phyloP scores from a whole-genome alignment of 306 rosid species.

The Trifolium subterraneum region DNA sequence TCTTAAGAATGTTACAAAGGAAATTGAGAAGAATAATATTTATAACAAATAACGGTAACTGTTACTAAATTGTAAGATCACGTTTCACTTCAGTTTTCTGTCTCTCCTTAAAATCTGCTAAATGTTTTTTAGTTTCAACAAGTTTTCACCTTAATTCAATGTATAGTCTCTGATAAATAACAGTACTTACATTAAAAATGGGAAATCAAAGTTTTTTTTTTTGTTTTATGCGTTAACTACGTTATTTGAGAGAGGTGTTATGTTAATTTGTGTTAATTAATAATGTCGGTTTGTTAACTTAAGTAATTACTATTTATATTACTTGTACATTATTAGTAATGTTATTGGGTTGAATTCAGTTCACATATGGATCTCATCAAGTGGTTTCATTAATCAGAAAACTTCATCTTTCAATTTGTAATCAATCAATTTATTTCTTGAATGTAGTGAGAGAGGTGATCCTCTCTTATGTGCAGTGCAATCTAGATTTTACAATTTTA shows the following conservation, averaged over 20 bases:
- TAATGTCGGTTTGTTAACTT: neutral
- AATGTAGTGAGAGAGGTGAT: no score
- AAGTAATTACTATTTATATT: neutral
- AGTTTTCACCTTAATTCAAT: conserved; percentile 42
- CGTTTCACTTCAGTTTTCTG: conserved; percentile 31
- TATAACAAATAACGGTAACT: conserved; percentile 36
- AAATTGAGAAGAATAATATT: conserved; percentile 1
- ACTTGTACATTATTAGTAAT: no score
- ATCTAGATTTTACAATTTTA: no score
- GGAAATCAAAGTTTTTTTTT: neutral
- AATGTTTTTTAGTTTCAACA: conserved; percentile 17
- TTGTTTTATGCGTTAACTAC: neutral
- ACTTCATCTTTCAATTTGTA: no score
- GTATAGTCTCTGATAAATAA: neutral
- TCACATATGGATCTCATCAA: no score
- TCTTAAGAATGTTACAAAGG: conserved; percentile 7
- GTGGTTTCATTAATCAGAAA: no score
- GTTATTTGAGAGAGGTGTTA: neutral
- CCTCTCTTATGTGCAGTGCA: no score
- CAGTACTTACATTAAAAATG: neutral
- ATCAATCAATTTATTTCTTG: no score
- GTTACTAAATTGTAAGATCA: conserved; percentile 40
- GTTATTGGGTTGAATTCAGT: no score
- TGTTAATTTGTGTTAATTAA: neutral
- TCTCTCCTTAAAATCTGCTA: conserved; percentile 23